Base-by-base conservation (phyloP, 1,284 basidiomycete species). In the Cutaneotrichosporon dermatis region DNA sequence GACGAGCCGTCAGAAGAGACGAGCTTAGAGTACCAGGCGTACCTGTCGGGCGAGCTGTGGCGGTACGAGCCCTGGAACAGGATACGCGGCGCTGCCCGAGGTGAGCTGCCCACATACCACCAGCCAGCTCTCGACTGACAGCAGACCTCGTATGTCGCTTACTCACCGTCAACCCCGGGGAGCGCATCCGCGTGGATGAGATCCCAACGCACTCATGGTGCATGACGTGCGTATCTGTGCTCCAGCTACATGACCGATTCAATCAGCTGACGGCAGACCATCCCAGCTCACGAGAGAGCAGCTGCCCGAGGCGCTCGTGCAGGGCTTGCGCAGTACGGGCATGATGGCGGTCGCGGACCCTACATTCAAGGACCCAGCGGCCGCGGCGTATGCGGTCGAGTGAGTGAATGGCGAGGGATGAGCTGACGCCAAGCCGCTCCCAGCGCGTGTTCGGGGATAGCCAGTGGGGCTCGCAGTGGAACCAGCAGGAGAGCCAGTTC, bases 61-160 rank as follows among this genome's bases (percentile, higher is more conserved):
- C 74, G 83, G 7, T 85, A 90, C 66, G 81, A 82, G 4, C 95
- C 95, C 0, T 99, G 95, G 95, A 85, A 82, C 60, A 80, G 85
- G 13, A 84, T 98, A 54, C 79, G 81, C 13, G 72, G 77, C 1
- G 81, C 84, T 53, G 83, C 85, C 0, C 79, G 87, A 33, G 85
- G 87, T 92, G 69, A 61, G 84, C 1, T n/a, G n/a, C n/a, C n/a
- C n/a, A n/a, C n/a, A n/a, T n/a, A n/a, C n/a, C n/a, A n/a, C n/a
- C n/a, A n/a, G n/a, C n/a, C n/a, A n/a, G 15, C 4, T 2, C 2
- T 8, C 3, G 37, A 41, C 62, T 63, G 45, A 63, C 54, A 0
- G 5, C 68, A 91, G 91, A 86, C 11, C 79, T 94, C 1, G 78
- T 95, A 13, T 80, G 83, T 6, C 84, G 86, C 4, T 83, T 96